Percentiles rank a stretch among this genome's conserved stretches.
phyloP scores from a whole-genome alignment of 345 rosid genomes.

The Heritiera fomes region DNA sequence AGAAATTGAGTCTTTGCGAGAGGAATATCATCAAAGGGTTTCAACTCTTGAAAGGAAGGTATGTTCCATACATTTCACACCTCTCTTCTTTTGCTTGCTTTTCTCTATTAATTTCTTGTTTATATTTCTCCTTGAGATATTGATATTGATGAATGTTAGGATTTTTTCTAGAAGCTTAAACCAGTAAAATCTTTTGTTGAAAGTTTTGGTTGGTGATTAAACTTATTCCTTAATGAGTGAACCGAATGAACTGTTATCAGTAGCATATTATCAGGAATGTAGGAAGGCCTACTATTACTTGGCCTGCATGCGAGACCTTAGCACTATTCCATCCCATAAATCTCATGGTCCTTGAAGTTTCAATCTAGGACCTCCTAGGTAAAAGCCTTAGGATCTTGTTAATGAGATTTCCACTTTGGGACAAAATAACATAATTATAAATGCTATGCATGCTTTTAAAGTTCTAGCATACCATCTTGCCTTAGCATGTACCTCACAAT shows the following conservation, averaged over 20 bases:
- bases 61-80: background rate
- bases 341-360: background rate
- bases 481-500: background rate
- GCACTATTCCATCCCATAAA: constrained; percentile 1
- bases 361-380: background rate
- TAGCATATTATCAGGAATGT: background rate
- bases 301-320: background rate
- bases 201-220: background rate
- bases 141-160: background rate
- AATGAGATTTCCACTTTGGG: background rate
- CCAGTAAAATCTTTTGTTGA: no score
- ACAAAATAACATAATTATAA: background rate
- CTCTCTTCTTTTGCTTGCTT: background rate
- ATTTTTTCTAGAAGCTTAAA: background rate
- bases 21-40: constrained; percentile 98
- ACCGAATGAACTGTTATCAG: background rate
- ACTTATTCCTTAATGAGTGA: background rate
- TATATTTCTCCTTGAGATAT: constrained; percentile 2
- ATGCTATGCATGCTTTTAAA: constrained; percentile 3
- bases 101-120: constrained; percentile 11
- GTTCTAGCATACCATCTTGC: background rate
- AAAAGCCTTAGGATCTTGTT: background rate
- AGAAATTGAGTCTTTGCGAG: constrained; percentile 93
- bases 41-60: constrained; percentile 97
- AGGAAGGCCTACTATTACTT: background rate